phyloP scores from a whole-genome alignment of 1,139 yeast species.

The Arxiozyma heterogenica region DNA sequence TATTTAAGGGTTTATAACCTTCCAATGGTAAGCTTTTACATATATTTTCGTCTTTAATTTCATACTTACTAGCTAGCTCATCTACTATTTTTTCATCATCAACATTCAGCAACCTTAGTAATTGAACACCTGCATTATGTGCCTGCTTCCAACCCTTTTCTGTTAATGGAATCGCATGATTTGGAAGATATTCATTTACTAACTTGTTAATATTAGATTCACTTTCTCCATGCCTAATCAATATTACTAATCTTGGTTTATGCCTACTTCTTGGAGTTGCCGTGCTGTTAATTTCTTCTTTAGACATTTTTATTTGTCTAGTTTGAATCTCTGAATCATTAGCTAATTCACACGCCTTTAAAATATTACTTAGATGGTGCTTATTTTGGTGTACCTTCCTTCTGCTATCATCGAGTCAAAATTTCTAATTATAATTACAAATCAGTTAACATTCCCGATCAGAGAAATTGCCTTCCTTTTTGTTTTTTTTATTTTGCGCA shows the following conservation, averaged over 20 bases:
- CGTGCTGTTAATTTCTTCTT: neutral
- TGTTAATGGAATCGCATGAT: conserved; percentile 70
- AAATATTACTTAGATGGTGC: too few species aligned
- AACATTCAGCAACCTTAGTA: conserved; percentile 44
- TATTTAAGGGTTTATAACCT: conserved; percentile 8
- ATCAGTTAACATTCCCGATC: neutral
- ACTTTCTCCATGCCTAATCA: conserved; percentile 85
- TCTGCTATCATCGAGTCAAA: neutral
- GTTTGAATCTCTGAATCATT: neutral
- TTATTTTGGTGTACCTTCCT: neutral
- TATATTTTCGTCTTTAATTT: conserved; percentile 5
- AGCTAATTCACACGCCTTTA: neutral
- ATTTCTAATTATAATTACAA: neutral
- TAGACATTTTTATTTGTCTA: neutral
- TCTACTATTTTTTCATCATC: conserved; percentile 35
- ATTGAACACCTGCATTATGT: conserved; percentile 51
- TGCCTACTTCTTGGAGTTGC: conserved; percentile 1
- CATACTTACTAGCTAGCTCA: conserved; percentile 16
- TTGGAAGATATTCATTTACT: conserved; percentile 67
- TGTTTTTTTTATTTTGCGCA: too few species aligned
- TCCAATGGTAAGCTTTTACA: conserved; percentile 7
- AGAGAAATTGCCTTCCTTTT: neutral
- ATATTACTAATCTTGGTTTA: conserved; percentile 47
- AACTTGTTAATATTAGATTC: conserved; percentile 80
- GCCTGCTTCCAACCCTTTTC: conserved; percentile 63